Conservation (phyloP, 192 early-diverging fungal species). For the Coemansia sp. region DNA sequence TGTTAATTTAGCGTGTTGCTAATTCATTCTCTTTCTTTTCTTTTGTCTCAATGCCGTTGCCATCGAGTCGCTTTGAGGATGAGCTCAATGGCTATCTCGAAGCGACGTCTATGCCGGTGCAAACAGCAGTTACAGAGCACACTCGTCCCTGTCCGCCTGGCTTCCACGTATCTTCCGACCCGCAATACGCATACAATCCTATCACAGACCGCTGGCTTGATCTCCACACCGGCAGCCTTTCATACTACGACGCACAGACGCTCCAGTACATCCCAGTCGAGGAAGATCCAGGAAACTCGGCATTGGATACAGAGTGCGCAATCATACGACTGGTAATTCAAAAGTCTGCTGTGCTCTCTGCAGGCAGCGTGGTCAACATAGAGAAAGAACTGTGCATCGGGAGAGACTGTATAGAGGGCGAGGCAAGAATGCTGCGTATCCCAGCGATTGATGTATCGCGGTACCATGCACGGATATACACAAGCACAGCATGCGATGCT, state of each 20-base stretch:
- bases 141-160: too few relatives aligned
- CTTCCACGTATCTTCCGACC: conserved; percentile 36
- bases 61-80: conserved; percentile 24
- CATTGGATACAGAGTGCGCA: conserved; percentile 3
- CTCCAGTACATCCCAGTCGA: conserved; percentile 54
- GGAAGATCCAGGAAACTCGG: background rate
- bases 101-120: background rate
- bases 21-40: too few relatives aligned
- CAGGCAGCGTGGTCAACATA: conserved; percentile 52
- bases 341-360: conserved; percentile 43
- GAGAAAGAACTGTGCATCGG: conserved; percentile 57
- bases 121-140: too few relatives aligned
- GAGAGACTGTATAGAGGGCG: conserved; percentile 53
- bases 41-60: too few relatives aligned
- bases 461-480: conserved; percentile 59
- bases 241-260: conserved; percentile 52
- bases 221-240: conserved; percentile 43
- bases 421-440: conserved; percentile 52
- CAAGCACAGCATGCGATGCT: background rate
- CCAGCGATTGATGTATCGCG: conserved; percentile 63
- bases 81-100: conserved; percentile 22
- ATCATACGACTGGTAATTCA: conserved; percentile 58
- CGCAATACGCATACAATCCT: conserved; percentile 49
- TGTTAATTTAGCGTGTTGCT: too few relatives aligned
- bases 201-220: conserved; percentile 56